phyloP scores from a whole-genome alignment of 306 rosid species.

The Trichosanthes truncata region DNA sequence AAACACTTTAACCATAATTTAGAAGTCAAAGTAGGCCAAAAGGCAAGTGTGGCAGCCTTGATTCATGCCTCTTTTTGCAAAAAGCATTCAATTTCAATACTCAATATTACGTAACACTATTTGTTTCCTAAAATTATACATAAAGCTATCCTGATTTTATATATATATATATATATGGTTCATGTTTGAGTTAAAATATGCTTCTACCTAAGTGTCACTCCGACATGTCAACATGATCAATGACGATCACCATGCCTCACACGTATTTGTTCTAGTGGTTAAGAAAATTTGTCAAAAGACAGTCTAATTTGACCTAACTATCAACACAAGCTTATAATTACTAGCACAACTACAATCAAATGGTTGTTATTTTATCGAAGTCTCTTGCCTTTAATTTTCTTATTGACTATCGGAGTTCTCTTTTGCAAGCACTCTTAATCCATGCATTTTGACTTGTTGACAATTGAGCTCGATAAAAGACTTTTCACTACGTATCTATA shows the following conservation, averaged over 20 bases:
- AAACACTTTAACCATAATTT: not conserved
- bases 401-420: not conserved
- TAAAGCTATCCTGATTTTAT: not conserved
- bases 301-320: no score
- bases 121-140: not conserved
- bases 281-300: not conserved
- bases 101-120: not conserved
- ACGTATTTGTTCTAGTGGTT: not conserved
- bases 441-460: not conserved
- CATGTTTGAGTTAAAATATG: no score
- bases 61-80: not conserved
- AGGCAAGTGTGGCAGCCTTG: not conserved
- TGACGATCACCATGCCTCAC: not conserved
- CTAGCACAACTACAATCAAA: not conserved
- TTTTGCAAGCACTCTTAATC: not conserved
- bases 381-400: not conserved
- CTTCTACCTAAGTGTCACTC: not conserved
- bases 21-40: not conserved
- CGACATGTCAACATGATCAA: not conserved
- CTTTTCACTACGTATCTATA: no score
- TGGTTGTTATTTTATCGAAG: not conserved
- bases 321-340: not conserved
- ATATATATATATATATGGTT: not conserved
- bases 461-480: not conserved
- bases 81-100: constrained; percentile 1